A percentile compares a stretch with the other conserved stretches of the same genome.
phyloP scores from a whole-genome alignment of 2,329 filamentous ascomycete genomes.

The Elsinoe fawcettii region DNA sequence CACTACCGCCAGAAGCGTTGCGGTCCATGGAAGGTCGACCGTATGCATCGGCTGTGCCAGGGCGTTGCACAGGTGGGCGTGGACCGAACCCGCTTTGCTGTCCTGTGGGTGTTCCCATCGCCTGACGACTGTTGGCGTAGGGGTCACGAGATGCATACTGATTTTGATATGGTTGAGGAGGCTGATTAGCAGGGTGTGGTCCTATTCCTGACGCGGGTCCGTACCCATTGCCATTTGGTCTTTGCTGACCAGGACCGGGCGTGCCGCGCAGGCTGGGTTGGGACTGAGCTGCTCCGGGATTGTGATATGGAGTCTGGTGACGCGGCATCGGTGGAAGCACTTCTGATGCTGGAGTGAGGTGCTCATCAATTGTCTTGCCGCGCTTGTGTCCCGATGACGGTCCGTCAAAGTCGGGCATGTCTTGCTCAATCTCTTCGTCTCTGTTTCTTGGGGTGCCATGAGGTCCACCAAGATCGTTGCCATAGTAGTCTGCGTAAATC shows the following conservation, averaged over 20 bases:
- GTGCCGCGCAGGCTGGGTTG: slow-evolving; percentile 1
- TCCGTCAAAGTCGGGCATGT: slow-evolving; percentile 58
- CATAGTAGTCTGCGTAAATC: slow-evolving; percentile 44
- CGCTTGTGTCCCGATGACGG: slow-evolving; percentile 22
- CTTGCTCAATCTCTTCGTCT: slow-evolving; percentile 42
- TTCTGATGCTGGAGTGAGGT: slow-evolving; percentile 19
- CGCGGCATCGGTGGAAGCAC: slow-evolving; percentile 16
- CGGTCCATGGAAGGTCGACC: slow-evolving; percentile 8
- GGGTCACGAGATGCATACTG: slow-evolving; percentile 13
- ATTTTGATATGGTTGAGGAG: slow-evolving; percentile 13
- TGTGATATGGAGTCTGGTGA: slow-evolving; percentile 54
- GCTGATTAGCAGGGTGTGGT: slow-evolving; percentile 12
- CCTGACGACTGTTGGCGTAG: neutral
- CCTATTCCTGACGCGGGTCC: neutral
- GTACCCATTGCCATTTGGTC: neutral
- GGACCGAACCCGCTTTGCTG: neutral
- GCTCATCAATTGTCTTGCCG: slow-evolving; percentile 26
- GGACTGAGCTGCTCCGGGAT: slow-evolving; percentile 34
- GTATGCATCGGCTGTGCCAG: slow-evolving; percentile 9
- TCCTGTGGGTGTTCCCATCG: neutral
- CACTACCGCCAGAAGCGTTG: neutral
- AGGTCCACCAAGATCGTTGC: slow-evolving; percentile 25
- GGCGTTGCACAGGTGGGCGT: slow-evolving; percentile 1
- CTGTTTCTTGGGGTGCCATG: slow-evolving; percentile 26
- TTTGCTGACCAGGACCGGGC: neutral